Evolutionary conservation across 331 rosid species (phyloP).

Genomic region (Phaseolus coccineus): DNA sequence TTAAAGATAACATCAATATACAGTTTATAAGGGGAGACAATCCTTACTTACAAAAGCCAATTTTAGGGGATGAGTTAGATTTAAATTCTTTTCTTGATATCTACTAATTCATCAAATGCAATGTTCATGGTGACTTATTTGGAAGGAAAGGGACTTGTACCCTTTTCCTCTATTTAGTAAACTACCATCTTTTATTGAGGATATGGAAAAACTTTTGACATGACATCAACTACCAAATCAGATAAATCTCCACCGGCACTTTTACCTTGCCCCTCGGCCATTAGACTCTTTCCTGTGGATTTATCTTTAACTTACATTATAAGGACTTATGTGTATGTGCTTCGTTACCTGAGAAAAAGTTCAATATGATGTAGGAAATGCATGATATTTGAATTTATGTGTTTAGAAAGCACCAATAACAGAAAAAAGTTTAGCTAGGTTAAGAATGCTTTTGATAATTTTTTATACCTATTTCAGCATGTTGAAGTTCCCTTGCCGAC

Average conservation of each 20-base stretch:
- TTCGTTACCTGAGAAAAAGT: background rate
- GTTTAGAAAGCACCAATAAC: background rate
- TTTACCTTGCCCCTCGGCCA: slow-evolving; percentile 2
- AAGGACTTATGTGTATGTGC: background rate
- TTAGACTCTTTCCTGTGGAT: background rate
- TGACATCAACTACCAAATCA: background rate
- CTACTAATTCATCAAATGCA: background rate
- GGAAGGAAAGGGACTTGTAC: background rate
- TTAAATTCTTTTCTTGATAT: too few species aligned
- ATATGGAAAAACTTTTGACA: background rate
- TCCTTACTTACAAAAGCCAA: too few species aligned
- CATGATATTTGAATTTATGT: slow-evolving; percentile 9
- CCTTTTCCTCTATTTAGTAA: background rate
- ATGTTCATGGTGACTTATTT: slow-evolving; percentile 5
- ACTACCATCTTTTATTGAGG: background rate
- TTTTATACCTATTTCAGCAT: slow-evolving; percentile 44
- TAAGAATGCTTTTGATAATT: background rate
- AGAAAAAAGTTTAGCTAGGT: background rate
- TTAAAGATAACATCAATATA: too few species aligned
- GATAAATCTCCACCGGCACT: background rate
- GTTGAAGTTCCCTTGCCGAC: slow-evolving; percentile 51
- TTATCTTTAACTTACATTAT: background rate
- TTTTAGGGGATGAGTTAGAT: too few species aligned
- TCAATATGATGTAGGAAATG: background rate
- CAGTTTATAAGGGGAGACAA: too few species aligned